Percentiles rank a stretch among this genome's conserved stretches.
These are phyloP conservation scores for Bruguiera hainesii DNA, from an alignment of 441 rosid genomes.

Conservation along the genomic window DNA sequence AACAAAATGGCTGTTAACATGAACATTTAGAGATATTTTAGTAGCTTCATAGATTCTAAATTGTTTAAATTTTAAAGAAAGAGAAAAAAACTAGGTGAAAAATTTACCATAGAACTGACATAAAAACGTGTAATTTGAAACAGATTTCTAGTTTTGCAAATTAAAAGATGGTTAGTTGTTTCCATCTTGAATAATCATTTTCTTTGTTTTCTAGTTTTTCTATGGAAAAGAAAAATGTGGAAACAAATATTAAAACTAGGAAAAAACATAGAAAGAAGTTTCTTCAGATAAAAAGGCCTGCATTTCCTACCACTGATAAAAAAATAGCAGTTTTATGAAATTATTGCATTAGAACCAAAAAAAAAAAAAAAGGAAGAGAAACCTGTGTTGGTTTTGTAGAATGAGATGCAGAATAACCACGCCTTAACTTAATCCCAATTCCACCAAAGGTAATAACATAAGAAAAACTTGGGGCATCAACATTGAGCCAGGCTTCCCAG, in stretches of 20 bases:
- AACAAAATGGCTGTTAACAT: constrained; percentile 11
- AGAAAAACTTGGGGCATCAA: constrained; percentile 78
- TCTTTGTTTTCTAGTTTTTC: too few relatives aligned
- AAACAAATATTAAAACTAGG: too few relatives aligned
- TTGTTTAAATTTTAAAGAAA: background rate
- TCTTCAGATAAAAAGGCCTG: background rate
- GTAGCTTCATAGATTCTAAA: constrained; percentile 1
- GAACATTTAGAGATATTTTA: background rate
- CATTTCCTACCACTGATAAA: background rate
- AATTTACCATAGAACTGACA: too few relatives aligned
- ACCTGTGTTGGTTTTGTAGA: constrained; percentile 92
- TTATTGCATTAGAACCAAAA: background rate
- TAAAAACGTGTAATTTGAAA: too few relatives aligned
- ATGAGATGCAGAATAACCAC: constrained; percentile 76
- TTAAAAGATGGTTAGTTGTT: too few relatives aligned
- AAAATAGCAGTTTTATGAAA: constrained; percentile 6
- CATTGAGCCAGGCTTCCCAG: constrained; percentile 97
- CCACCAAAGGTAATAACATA: constrained; percentile 60
- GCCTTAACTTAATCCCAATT: constrained; percentile 81
- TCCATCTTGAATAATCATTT: too few relatives aligned
- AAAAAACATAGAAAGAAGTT: background rate
- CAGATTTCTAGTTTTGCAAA: too few relatives aligned
- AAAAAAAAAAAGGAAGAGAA: constrained; percentile 9
- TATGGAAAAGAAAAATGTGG: background rate
- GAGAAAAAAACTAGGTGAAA: background rate